phyloP scores from a whole-genome alignment of 306 rosid genomes.

The Argentina anserina region DNA sequence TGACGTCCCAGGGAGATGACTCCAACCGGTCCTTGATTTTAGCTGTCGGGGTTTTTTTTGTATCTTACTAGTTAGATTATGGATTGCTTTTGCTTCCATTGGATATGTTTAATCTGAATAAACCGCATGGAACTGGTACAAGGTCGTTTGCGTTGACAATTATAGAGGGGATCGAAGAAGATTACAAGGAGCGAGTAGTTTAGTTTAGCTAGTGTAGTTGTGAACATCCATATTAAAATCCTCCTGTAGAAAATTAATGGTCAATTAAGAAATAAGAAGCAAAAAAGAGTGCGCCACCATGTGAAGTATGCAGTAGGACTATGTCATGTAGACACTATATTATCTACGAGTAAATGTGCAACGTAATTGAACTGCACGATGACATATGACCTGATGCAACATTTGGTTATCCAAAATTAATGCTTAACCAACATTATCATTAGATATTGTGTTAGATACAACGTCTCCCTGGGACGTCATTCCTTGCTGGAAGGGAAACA shows the following conservation, averaged over 20 bases:
- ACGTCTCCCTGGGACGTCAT: not conserved
- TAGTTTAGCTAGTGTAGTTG: not conserved
- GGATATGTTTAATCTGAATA: not conserved
- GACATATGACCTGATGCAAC: slow-evolving; percentile 1
- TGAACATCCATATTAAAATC: not conserved
- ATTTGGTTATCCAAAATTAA: not conserved
- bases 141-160: not conserved
- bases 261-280: not conserved
- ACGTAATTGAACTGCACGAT: not conserved
- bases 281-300: not conserved
- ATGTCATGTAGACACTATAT: not conserved
- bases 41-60: not conserved
- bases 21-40: not conserved
- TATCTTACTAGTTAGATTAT: not conserved
- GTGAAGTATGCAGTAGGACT: not conserved
- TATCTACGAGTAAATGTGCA: not conserved
- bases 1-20: too few relatives aligned
- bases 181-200: not conserved
- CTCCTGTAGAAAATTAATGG: too few relatives aligned
- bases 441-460: not conserved
- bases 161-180: not conserved
- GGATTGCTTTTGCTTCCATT: not conserved
- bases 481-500: not conserved
- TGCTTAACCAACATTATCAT: not conserved
- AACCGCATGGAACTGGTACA: not conserved